Percentiles rank a stretch among this genome's conserved stretches.
Conservation (phyloP, 2,329 filamentous ascomycete genomes). For the Aspergillus pseudoglaucus region DNA sequence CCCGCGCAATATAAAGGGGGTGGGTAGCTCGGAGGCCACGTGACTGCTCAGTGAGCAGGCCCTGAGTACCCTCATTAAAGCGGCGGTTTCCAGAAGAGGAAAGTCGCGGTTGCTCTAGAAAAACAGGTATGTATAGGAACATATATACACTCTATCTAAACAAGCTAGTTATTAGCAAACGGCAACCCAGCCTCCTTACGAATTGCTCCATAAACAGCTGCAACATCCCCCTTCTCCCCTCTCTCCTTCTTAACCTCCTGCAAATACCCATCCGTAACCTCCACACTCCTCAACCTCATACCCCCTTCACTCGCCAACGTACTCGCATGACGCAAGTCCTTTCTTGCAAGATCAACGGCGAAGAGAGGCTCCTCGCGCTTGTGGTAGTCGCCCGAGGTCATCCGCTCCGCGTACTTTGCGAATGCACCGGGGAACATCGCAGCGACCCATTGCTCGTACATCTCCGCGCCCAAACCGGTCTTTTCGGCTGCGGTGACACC, state of each 20-base stretch:
- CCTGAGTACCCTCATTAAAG: no score
- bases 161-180: conserved; percentile 56
- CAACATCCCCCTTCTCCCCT: conserved; percentile 69
- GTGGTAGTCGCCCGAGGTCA: conserved; percentile 71
- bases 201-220: conserved; percentile 74
- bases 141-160: background rate
- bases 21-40: no score
- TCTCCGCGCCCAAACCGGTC: conserved; percentile 63
- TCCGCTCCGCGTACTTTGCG: conserved; percentile 65
- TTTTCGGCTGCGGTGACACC: conserved; percentile 75
- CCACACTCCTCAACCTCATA: conserved; percentile 56
- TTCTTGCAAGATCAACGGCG: conserved; percentile 71
- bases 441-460: conserved; percentile 65
- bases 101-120: no score
- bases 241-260: conserved; percentile 61
- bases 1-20: no score
- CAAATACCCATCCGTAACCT: conserved; percentile 64
- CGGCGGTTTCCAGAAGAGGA: no score
- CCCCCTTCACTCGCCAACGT: conserved; percentile 59
- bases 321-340: conserved; percentile 72
- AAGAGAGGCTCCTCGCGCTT: conserved; percentile 72
- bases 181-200: conserved; percentile 66
- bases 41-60: no score
- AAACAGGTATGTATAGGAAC: no score
- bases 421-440: conserved; percentile 70